Evolutionary conservation across 139 green algal species (phyloP), one percentile per base, ranked within the genome.

Genomic region (Limnomonas spitsbergensis): DNA sequence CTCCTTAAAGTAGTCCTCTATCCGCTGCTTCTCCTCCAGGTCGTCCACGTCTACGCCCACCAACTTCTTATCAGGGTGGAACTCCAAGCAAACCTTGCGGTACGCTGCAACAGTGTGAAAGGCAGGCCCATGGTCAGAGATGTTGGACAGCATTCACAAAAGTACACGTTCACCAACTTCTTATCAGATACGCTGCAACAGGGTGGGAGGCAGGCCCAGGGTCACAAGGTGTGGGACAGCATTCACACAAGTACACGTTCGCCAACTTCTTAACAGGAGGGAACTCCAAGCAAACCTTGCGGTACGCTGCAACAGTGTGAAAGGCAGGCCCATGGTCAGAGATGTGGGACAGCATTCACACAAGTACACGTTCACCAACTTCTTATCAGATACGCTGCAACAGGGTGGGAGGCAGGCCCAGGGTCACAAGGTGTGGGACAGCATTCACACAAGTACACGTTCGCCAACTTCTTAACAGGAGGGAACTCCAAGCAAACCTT

Each of bases 31-130:
- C 73, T 84, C 84, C 9, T 53, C 71, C 69, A 82, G 69, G 24
- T 88, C 79, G 47, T 90, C 81, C 4, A 77, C 73, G 47, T 90
- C 81, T 2, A 77, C 73, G 0, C 69, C 72, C 3, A 82, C 36
- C 31, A 90, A 84, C 71, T 87, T 80, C 83, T 98, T 98, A 84
- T 98, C 95, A 0, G 95, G 95, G 81, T 98, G 95, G 76, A 93
- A 81, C 84, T 96, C 89, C 70, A 98, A 84, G 29, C 90, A 93
- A 7, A 84, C 75, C 37, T 91, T 91, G 32, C 91, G 85, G 83
- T 98, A 97, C 4, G 92, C 94, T 86, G 86, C 69, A 40, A 9
- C 29, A 4, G 42, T 6, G 31, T 31, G 38, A 31, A 61, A 14
- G 27, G 29, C 35, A 73, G 39, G 66, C 14, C 9, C 56, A 69